phyloP scores from a whole-genome alignment of 352 stramenopile species.

The Stramenopiles sp. region DNA sequence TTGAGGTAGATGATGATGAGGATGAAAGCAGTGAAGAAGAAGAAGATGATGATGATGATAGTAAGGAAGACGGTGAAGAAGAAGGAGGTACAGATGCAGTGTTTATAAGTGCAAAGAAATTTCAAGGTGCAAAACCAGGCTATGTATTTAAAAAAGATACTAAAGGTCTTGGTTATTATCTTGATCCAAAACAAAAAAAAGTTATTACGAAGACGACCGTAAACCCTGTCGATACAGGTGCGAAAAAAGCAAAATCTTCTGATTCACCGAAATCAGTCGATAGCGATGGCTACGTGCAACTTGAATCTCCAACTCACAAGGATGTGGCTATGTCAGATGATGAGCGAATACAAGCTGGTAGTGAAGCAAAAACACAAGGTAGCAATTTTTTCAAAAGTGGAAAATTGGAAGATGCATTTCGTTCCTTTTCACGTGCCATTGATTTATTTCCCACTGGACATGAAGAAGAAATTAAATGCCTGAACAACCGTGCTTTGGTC shows the following conservation, averaged over 20 bases:
- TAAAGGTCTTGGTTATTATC: neutral
- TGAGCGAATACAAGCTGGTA: neutral
- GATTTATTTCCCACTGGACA: neutral
- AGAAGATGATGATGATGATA: neutral
- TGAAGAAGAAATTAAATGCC: neutral
- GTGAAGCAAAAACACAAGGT: neutral
- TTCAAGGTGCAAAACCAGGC: neutral
- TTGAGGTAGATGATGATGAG: neutral
- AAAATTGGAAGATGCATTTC: neutral
- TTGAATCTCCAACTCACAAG: neutral
- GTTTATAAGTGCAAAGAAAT: neutral
- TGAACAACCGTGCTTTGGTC: slow-evolving; percentile 5
- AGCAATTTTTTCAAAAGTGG: neutral
- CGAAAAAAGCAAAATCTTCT: neutral
- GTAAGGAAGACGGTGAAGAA: neutral
- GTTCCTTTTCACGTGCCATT: slow-evolving; percentile 5
- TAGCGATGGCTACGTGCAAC: slow-evolving; percentile 1
- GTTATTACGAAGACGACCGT: neutral
- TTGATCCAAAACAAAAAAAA: neutral
- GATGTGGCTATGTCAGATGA: neutral
- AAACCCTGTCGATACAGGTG: neutral
- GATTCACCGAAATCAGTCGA: slow-evolving; percentile 2
- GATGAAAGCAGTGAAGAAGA: neutral
- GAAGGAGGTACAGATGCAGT: neutral
- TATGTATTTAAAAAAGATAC: neutral